phyloP scores from a whole-genome alignment of 371 early-diverging fungal genomes.

The Fennellomyces sp. region DNA sequence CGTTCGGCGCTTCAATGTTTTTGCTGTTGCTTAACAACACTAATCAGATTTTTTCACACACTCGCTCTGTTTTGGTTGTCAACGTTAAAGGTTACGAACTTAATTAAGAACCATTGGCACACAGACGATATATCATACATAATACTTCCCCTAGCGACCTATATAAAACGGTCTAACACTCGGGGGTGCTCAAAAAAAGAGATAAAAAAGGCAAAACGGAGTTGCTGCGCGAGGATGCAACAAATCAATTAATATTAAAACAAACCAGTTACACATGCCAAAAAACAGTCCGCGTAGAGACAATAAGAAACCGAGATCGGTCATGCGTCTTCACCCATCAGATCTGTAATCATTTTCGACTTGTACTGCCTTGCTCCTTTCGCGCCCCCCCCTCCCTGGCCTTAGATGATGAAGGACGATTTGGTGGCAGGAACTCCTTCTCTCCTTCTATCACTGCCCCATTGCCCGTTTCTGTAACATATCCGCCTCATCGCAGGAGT shows the following conservation, averaged over 20 bases:
- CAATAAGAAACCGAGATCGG: neutral
- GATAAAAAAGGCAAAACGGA: too few species aligned
- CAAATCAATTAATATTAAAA: slow-evolving; percentile 1
- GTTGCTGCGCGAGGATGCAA: neutral
- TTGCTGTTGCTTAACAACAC: too few species aligned
- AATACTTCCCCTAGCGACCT: too few species aligned
- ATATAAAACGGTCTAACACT: too few species aligned
- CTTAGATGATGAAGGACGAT: neutral
- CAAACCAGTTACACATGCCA: neutral
- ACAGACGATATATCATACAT: too few species aligned
- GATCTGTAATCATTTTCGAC: neutral
- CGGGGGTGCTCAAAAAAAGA: too few species aligned
- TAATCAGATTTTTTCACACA: neutral
- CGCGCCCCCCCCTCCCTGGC: neutral
- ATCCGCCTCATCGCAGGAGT: neutral
- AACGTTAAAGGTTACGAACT: neutral
- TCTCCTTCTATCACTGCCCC: too few species aligned
- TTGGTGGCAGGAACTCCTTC: too few species aligned
- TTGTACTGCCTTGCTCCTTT: neutral
- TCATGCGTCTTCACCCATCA: too few species aligned
- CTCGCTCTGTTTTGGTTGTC: neutral
- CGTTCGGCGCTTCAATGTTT: neutral
- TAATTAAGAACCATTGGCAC: neutral
- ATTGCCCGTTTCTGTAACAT: too few species aligned
- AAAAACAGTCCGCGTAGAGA: neutral